phyloP scores from a whole-genome alignment of 805 yeast species.

The Komagataella ulmi region DNA sequence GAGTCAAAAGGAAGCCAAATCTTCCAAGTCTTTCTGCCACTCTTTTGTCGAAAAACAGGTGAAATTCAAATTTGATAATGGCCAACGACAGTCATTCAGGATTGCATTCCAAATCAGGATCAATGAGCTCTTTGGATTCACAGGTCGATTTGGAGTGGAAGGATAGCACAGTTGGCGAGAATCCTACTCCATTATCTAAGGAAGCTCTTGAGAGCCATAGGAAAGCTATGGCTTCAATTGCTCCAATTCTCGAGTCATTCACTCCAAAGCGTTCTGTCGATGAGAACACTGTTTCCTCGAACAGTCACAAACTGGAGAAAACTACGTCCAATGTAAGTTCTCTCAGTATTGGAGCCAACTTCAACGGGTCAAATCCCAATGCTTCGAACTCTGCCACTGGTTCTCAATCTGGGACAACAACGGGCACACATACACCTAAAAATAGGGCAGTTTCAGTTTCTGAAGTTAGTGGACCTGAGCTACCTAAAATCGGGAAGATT shows the following conservation, averaged over 20 bases:
- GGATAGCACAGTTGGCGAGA: neutral
- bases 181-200: constrained; percentile 9
- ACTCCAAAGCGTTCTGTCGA: constrained; percentile 52
- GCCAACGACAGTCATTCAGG: neutral
- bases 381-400: neutral
- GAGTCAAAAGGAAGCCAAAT: neutral
- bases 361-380: neutral
- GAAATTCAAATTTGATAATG: neutral
- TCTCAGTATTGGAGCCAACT: constrained; percentile 2
- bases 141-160: neutral
- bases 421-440: constrained; percentile 4
- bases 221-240: constrained; percentile 66
- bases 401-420: neutral
- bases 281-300: constrained; percentile 10
- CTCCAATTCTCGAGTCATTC: constrained; percentile 56
- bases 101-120: neutral
- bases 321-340: constrained; percentile 4
- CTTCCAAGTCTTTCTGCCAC: neutral
- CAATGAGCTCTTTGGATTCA: neutral
- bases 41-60: neutral
- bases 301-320: constrained; percentile 1
- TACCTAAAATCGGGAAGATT: constrained; percentile 76
- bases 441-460: constrained; percentile 20
- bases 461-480: constrained; percentile 30
- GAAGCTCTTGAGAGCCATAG: constrained; percentile 21